phyloP scores from a whole-genome alignment of 1,284 basidiomycete species.

The Abortiporus biennis region DNA sequence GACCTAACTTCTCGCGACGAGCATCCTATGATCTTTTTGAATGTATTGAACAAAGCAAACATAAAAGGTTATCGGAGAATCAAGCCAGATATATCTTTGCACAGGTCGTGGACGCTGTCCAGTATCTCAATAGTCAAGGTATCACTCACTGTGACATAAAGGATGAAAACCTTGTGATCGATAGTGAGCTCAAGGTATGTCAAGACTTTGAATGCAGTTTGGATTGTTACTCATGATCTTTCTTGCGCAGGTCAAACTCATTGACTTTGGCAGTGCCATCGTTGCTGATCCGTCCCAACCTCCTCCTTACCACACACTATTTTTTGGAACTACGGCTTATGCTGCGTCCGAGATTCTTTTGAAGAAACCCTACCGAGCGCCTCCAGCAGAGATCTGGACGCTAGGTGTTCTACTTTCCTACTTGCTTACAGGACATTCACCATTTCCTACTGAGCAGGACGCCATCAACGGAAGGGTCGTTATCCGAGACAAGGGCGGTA shows the following conservation, averaged over 20 bases:
- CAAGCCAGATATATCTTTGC: constrained; percentile 80
- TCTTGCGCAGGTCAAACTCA: constrained; percentile 80
- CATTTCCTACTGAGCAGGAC: constrained; percentile 72
- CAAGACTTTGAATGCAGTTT: background rate
- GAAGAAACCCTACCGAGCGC: constrained; percentile 68
- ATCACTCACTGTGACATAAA: constrained; percentile 92
- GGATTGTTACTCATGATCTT: constrained; percentile 1
- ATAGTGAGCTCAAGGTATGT: constrained; percentile 59
- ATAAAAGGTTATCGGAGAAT: constrained; percentile 74
- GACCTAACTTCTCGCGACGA: constrained; percentile 59
- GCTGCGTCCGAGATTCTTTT: constrained; percentile 78
- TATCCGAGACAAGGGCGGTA: constrained; percentile 19
- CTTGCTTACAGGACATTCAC: constrained; percentile 80
- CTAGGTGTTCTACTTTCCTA: constrained; percentile 87
- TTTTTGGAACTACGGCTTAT: constrained; percentile 80
- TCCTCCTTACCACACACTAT: constrained; percentile 66
- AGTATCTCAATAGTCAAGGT: constrained; percentile 71
- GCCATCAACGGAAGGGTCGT: constrained; percentile 45
- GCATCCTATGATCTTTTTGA: constrained; percentile 90
- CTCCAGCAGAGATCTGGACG: constrained; percentile 87
- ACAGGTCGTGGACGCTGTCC: constrained; percentile 83
- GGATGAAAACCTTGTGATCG: constrained; percentile 89
- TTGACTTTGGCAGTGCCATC: constrained; percentile 90
- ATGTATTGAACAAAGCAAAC: constrained; percentile 81
- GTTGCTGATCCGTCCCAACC: constrained; percentile 63